Conservation (phyloP, 2,329 filamentous ascomycete species). For the Apiospora malaysiana region DNA sequence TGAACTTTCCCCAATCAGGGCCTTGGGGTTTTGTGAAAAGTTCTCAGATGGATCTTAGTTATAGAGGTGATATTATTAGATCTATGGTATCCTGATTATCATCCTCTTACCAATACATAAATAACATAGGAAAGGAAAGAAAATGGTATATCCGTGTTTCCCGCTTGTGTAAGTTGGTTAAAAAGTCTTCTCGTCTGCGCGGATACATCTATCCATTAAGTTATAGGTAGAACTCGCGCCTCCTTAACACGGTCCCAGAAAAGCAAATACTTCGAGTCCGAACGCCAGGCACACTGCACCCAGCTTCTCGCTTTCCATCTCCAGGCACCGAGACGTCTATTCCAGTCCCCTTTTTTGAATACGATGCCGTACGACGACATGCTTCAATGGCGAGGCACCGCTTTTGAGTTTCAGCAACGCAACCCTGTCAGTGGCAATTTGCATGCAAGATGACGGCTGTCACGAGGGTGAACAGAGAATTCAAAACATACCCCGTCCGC, state of each 20-base stretch:
- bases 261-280: not conserved
- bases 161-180: not conserved
- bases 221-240: not conserved
- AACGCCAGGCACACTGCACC: not conserved
- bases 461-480: not conserved
- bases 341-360: not conserved
- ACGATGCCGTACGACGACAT: not conserved
- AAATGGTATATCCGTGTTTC: not conserved
- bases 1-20: too few species aligned
- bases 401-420: not conserved
- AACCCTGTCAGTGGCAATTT: not conserved
- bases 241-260: not conserved
- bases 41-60: not conserved
- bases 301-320: not conserved
- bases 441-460: not conserved
- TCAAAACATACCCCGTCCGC: constrained; percentile 57
- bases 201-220: not conserved
- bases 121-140: not conserved
- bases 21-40: too few species aligned
- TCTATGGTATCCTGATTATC: not conserved
- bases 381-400: not conserved
- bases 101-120: not conserved
- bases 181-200: not conserved
- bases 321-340: not conserved
- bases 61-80: not conserved